Evolutionary conservation across 2,329 filamentous ascomycete genomes (phyloP).

Genomic region (Fusarium avenaceum): DNA sequence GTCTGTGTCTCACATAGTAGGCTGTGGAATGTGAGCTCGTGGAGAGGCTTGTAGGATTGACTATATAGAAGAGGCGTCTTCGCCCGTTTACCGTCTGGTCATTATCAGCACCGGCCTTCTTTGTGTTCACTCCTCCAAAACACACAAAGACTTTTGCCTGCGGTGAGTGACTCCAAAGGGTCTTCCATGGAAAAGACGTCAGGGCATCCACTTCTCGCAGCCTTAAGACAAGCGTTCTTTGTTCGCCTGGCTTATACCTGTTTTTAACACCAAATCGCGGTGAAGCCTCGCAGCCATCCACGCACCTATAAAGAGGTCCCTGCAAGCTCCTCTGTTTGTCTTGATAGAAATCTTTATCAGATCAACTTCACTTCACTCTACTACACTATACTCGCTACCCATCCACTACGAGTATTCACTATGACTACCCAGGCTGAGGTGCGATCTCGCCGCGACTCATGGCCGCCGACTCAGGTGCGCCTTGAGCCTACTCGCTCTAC

Average conservation of each 20-base stretch:
- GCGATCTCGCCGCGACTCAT: constrained; percentile 61
- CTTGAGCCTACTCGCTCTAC: constrained; percentile 59
- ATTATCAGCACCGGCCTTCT: constrained; percentile 25
- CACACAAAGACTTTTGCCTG: constrained; percentile 31
- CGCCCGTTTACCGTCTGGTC: constrained; percentile 16
- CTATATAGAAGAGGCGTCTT: constrained; percentile 43
- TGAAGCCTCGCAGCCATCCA: constrained; percentile 30
- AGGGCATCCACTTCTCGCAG: constrained; percentile 35
- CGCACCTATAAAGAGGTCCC: constrained; percentile 35
- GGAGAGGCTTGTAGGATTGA: constrained; percentile 13
- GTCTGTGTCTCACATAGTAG: constrained; percentile 36
- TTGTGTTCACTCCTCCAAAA: constrained; percentile 30
- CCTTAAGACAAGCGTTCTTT: constrained; percentile 43
- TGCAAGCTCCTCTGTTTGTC: constrained; percentile 11
- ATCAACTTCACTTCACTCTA: constrained; percentile 1
- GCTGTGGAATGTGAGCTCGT: constrained; percentile 33
- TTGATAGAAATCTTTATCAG: constrained; percentile 20
- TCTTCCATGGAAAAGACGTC: constrained; percentile 40
- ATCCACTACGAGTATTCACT: constrained; percentile 9
- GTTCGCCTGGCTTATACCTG: constrained; percentile 34
- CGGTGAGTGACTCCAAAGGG: constrained; percentile 44
- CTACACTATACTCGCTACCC: not conserved
- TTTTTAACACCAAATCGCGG: constrained; percentile 37
- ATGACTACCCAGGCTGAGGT: constrained; percentile 56
- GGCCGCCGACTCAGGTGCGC: constrained; percentile 66